A percentile compares a stretch with the other conserved stretches of the same genome.
phyloP scores from a whole-genome alignment of 148 eudicot genomes.

The Agrostemma githago region DNA sequence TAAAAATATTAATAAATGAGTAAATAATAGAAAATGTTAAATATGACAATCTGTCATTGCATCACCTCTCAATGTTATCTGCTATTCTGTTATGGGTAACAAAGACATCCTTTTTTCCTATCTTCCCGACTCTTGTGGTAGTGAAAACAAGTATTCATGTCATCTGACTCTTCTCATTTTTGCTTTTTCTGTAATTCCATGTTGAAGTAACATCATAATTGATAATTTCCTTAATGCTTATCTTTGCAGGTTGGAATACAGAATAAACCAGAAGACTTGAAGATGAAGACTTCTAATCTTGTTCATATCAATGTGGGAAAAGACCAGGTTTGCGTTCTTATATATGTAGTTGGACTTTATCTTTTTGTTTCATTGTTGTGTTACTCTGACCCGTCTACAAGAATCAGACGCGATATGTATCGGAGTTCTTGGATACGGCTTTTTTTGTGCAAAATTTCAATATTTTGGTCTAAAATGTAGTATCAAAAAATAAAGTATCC shows the following conservation, averaged over 20 bases:
- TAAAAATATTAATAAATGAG: background rate
- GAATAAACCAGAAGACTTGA: slow-evolving; percentile 64
- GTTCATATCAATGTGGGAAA: slow-evolving; percentile 58
- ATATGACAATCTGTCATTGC: background rate
- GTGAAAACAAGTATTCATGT: background rate
- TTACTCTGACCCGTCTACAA: background rate
- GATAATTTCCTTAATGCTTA: background rate
- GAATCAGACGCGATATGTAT: too few relatives aligned
- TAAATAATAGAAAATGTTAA: background rate
- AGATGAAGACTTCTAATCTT: slow-evolving; percentile 64
- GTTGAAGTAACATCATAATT: background rate
- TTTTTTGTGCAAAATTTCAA: too few relatives aligned
- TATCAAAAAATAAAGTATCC: too few relatives aligned
- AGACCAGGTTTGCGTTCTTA: slow-evolving; percentile 53
- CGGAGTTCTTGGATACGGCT: too few relatives aligned
- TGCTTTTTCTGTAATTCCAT: background rate
- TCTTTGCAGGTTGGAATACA: slow-evolving; percentile 76
- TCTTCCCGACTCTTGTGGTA: background rate
- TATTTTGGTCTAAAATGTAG: too few relatives aligned
- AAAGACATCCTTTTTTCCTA: background rate
- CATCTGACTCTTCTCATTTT: too few relatives aligned
- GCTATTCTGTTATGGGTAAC: background rate
- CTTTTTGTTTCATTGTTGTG: background rate
- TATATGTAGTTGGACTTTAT: background rate
- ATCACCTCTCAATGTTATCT: background rate